A percentile compares a stretch with the other conserved stretches of the same genome.
phyloP scores from a whole-genome alignment of 768 basidiomycete genomes.

The Fomitopsis serialis region DNA sequence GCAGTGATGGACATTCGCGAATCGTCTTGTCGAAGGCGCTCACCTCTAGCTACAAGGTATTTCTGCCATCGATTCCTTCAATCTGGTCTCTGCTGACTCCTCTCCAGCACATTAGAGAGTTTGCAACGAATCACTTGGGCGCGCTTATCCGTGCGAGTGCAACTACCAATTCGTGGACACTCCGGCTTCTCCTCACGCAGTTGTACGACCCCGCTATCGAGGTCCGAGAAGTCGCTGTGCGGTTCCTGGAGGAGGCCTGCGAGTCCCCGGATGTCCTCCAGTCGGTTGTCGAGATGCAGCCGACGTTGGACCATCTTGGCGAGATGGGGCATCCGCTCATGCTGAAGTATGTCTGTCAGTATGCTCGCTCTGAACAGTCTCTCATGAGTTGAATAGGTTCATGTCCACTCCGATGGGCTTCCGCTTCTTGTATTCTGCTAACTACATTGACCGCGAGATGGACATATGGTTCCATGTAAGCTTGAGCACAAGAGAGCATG shows the following conservation, averaged over 20 bases:
- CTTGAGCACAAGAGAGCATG: not conserved
- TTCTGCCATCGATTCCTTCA: conserved; percentile 3
- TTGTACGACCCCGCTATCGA: conserved; percentile 89
- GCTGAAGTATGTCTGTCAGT: conserved; percentile 57
- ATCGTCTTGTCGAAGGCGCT: conserved; percentile 92
- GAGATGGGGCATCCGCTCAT: conserved; percentile 86
- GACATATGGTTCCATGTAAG: conserved; percentile 93
- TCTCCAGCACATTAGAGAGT: conserved; percentile 75
- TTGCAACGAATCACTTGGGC: conserved; percentile 85
- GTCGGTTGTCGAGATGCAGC: conserved; percentile 90
- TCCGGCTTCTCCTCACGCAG: conserved; percentile 89
- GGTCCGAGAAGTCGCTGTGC: conserved; percentile 87
- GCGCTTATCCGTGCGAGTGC: conserved; percentile 63
- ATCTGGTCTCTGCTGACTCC: not conserved
- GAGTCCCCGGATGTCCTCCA: conserved; percentile 79
- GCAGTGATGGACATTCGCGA: conserved; percentile 89
- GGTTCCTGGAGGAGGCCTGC: conserved; percentile 86
- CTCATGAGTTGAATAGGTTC: conserved; percentile 48
- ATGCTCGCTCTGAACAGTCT: not conserved
- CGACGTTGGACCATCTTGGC: conserved; percentile 92
- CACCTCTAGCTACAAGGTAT: conserved; percentile 86
- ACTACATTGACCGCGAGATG: conserved; percentile 93
- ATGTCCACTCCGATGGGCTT: conserved; percentile 94
- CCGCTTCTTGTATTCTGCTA: conserved; percentile 83
- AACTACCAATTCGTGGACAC: conserved; percentile 77